phyloP scores from a whole-genome alignment of 768 basidiomycete genomes.

The Russula lepida region DNA sequence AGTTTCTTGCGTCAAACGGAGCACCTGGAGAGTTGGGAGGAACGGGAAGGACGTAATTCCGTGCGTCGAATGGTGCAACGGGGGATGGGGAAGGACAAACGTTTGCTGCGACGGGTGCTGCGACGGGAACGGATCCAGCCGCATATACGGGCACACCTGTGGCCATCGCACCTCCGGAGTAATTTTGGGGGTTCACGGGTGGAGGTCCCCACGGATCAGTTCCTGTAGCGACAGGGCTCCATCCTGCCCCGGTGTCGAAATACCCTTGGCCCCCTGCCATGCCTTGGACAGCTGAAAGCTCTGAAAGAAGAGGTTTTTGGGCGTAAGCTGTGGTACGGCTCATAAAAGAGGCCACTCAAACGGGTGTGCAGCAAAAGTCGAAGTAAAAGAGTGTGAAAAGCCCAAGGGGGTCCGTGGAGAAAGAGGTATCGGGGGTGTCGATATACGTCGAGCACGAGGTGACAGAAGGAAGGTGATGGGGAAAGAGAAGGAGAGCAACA shows the following conservation, averaged over 20 bases:
- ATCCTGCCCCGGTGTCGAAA: slow-evolving; percentile 4
- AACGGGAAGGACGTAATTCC: slow-evolving; percentile 1
- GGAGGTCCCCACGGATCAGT: slow-evolving; percentile 10
- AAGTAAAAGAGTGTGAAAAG: background rate
- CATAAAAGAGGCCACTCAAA: background rate
- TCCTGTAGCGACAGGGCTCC: background rate
- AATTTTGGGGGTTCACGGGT: slow-evolving; percentile 2
- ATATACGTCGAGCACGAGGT: background rate
- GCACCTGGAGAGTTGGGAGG: background rate
- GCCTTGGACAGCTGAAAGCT: slow-evolving; percentile 2
- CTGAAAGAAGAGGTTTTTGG: background rate
- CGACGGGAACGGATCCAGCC: background rate
- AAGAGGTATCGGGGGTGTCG: background rate
- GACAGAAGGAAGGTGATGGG: slow-evolving; percentile 1
- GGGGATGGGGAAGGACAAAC: background rate
- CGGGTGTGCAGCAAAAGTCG: background rate
- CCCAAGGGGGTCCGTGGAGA: background rate
- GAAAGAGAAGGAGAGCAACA: background rate
- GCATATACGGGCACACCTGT: slow-evolving; percentile 2
- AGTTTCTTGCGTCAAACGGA: slow-evolving; percentile 11
- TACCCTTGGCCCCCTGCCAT: slow-evolving; percentile 7
- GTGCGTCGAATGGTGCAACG: slow-evolving; percentile 1
- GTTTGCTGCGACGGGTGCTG: background rate
- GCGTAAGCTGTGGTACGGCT: slow-evolving; percentile 8
- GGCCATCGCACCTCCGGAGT: slow-evolving; percentile 10